These are phyloP conservation scores for Ocimum tenuiflorum DNA, from an alignment of 257 asterid species.

Conservation along the genomic window DNA sequence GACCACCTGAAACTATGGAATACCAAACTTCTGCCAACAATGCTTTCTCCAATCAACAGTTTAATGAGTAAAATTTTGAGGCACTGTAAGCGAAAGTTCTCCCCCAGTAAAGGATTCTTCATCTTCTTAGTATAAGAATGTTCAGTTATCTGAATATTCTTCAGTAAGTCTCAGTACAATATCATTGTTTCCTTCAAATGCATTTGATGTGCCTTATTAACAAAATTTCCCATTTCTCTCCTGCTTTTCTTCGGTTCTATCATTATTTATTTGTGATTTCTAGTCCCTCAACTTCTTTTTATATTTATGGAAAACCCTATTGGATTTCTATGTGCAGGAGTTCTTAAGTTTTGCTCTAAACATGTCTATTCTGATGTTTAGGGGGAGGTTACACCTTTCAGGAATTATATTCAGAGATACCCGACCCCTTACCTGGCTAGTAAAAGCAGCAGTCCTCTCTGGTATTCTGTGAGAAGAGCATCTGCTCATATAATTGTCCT, in stretches of 20 bases:
- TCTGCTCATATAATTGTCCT: slow-evolving; percentile 90
- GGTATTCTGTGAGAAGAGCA: slow-evolving; percentile 95
- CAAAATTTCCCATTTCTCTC: background rate
- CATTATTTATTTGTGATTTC: background rate
- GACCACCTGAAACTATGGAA: background rate
- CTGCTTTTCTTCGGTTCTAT: background rate
- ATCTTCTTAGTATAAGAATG: background rate
- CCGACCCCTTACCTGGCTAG: slow-evolving; percentile 86
- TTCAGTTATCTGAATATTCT: background rate
- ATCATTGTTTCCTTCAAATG: background rate
- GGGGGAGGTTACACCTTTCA: slow-evolving; percentile 87
- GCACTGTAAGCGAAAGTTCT: no score
- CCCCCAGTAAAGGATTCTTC: background rate
- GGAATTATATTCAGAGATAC: slow-evolving; percentile 73
- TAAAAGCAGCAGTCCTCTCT: slow-evolving; percentile 74
- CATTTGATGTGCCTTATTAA: slow-evolving; percentile 6
- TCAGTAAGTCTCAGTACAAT: background rate
- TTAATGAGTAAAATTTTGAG: background rate
- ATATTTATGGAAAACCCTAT: no score
- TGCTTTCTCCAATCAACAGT: background rate
- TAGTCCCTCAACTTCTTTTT: background rate
- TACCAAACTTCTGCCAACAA: background rate
- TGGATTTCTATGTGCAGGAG: background rate
- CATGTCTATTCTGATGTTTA: slow-evolving; percentile 25
- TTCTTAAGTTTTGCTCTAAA: slow-evolving; percentile 1